Base-by-base conservation (phyloP, 768 basidiomycete genomes). In the Infundibulicybe gibba region DNA sequence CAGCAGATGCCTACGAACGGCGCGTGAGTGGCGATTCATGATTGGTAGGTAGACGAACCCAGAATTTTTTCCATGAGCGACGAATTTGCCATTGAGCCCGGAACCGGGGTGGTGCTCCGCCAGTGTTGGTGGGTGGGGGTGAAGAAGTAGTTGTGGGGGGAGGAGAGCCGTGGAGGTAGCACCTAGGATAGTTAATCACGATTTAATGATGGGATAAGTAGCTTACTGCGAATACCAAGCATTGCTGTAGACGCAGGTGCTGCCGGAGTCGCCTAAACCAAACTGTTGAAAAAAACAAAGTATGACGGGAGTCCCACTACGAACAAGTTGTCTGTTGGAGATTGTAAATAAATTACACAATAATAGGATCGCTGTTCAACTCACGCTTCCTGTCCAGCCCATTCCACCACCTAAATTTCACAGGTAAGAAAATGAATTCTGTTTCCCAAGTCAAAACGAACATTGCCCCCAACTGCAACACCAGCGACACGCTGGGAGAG, bases 1-100 rank as follows among this genome's bases (percentile, higher is more conserved):
- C 61, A 30, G 55, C 56, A 33, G 61, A 47, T 9, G 56, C 62
- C 62, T 58, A 33, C 6, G 19, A 16, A 32, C 30, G 2, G 17
- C 15, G 33, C 20, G 33, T 32, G 38, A 35, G 14, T 5, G 3
- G 12, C 20, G 15, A n/a, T 31, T 44, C 6, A n/a, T n/a, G n/a
- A n/a, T 19, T 38, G 4, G 10, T 3, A 44, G 12, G 9, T 14
- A 3, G 12, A 43, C 51, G 6, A 43, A 65, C 64, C 63, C 64
- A 67, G 62, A 65, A 67, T 38, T 61, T 61, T 62, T 66, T 45
- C 66, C 65, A 43, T 64, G 63, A 21, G 58, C 56, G 25, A 56
- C 53, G 44, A 66, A 61, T 35, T 62, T 61, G 21, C 48, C 56
- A 48, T 66, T 57, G 5, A 67, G 59, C 12, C 61, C 62, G 14